Percentiles rank a stretch among this genome's conserved stretches.
These are phyloP conservation scores for Ogataea naganishii DNA, from an alignment of 805 yeast species.

Conservation along the genomic window DNA sequence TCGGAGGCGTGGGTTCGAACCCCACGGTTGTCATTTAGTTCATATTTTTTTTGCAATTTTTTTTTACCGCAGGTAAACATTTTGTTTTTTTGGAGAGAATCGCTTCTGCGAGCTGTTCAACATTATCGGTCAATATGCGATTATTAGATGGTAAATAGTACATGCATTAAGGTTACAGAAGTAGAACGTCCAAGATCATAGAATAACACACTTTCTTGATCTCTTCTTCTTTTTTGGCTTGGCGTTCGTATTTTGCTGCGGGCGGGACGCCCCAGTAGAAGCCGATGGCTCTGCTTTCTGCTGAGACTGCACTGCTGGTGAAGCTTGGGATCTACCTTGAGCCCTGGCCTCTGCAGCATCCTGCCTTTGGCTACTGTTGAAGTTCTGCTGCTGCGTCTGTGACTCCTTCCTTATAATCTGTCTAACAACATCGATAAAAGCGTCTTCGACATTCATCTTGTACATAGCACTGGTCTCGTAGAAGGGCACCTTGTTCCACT, in stretches of 20 bases:
- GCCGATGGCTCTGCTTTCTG: too few species aligned
- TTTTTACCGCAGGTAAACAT: too few species aligned
- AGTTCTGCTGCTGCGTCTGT: constrained; percentile 10
- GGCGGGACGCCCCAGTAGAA: neutral
- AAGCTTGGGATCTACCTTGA: too few species aligned
- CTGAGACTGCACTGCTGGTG: too few species aligned
- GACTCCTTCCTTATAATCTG: constrained; percentile 76
- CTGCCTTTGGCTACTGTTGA: constrained; percentile 1
- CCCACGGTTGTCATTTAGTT: constrained; percentile 54
- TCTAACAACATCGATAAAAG: constrained; percentile 80
- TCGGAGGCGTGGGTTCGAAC: constrained; percentile 70
- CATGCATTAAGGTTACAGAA: too few species aligned
- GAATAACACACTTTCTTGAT: constrained; percentile 3
- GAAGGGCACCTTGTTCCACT: constrained; percentile 87
- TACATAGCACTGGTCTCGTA: constrained; percentile 92
- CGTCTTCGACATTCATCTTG: constrained; percentile 83
- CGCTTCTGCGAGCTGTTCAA: too few species aligned
- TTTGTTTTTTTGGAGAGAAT: too few species aligned
- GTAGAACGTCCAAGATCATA: too few species aligned
- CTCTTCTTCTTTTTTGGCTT: constrained; percentile 1
- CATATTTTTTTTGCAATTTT: constrained; percentile 9
- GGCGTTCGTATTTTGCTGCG: constrained; percentile 1
- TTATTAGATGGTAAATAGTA: too few species aligned
- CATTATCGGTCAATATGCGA: too few species aligned
- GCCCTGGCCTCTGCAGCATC: too few species aligned